phyloP scores from a whole-genome alignment of 257 asterid genomes.

The Penstemon newberryi region DNA sequence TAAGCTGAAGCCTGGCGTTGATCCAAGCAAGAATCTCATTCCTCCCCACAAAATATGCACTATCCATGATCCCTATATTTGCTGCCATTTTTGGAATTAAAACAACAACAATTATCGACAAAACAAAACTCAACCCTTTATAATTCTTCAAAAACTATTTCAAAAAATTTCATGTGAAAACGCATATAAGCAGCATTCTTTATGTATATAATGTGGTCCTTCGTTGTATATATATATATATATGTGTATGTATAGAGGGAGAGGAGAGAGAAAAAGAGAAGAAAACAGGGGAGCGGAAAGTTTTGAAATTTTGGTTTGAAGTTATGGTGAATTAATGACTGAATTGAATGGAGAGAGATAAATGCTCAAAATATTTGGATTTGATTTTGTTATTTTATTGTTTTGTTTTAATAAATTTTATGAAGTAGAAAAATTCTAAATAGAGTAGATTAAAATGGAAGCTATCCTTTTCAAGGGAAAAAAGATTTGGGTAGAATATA shows the following conservation, averaged over 20 bases:
- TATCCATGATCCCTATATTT: constrained; percentile 87
- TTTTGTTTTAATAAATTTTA: background rate
- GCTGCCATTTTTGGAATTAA: constrained; percentile 53
- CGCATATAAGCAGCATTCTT: too few relatives aligned
- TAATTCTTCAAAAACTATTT: too few relatives aligned
- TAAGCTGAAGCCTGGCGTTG: constrained; percentile 76
- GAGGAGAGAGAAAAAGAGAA: constrained; percentile 1
- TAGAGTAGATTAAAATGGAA: too few relatives aligned
- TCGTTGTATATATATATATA: constrained; percentile 22
- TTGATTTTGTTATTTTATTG: background rate
- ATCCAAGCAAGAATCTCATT: constrained; percentile 87
- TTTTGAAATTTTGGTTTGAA: background rate
- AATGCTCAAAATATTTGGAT: background rate
- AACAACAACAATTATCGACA: background rate
- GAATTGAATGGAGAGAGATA: background rate
- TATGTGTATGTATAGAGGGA: background rate
- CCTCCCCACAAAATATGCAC: constrained; percentile 93
- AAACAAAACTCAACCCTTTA: too few relatives aligned
- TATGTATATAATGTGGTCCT: background rate
- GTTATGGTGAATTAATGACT: background rate
- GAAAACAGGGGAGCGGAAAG: constrained; percentile 31
- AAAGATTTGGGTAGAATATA: too few relatives aligned
- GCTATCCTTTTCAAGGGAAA: too few relatives aligned
- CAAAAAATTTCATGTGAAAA: constrained; percentile 20
- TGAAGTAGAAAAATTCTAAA: background rate